Conservation (phyloP, 768 basidiomycete species). For the Rhizopogon salebrosus region DNA sequence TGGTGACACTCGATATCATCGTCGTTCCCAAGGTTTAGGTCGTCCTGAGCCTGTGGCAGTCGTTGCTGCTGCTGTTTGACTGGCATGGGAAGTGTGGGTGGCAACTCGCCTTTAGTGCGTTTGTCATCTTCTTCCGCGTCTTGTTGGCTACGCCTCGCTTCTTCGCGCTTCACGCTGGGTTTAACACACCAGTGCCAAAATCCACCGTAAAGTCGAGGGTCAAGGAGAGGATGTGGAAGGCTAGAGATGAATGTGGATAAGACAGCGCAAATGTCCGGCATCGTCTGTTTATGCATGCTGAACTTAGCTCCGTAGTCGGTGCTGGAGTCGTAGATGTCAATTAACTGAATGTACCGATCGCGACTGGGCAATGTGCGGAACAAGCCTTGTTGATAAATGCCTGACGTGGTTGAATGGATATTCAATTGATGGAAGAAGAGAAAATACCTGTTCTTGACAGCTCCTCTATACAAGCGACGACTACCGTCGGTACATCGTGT, state of each 20-base stretch:
- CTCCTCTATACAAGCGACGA: slow-evolving; percentile 40
- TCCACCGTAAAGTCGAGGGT: slow-evolving; percentile 33
- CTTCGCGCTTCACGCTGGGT: slow-evolving; percentile 33
- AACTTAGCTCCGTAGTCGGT: slow-evolving; percentile 17
- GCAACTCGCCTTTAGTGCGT: slow-evolving; percentile 22
- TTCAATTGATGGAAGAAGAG: not conserved
- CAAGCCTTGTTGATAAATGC: slow-evolving; percentile 37
- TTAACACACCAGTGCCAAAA: slow-evolving; percentile 41
- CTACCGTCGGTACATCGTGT: slow-evolving; percentile 34
- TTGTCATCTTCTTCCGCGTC: slow-evolving; percentile 29
- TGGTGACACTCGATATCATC: slow-evolving; percentile 27
- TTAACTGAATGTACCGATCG: slow-evolving; percentile 33
- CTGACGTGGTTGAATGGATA: slow-evolving; percentile 16
- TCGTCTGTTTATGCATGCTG: slow-evolving; percentile 30
- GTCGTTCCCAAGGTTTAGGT: slow-evolving; percentile 12
- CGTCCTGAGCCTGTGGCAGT: slow-evolving; percentile 6
- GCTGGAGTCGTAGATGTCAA: slow-evolving; percentile 32
- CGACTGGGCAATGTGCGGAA: slow-evolving; percentile 40
- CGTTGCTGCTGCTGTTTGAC: slow-evolving; percentile 6
- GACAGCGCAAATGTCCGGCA: slow-evolving; percentile 40
- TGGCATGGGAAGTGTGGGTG: slow-evolving; percentile 7
- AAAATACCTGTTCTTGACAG: slow-evolving; percentile 38
- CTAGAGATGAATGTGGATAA: slow-evolving; percentile 43
- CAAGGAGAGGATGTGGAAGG: slow-evolving; percentile 42
- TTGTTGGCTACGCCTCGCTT: slow-evolving; percentile 22